Percentiles rank a stretch among this genome's conserved stretches.
These are phyloP conservation scores for Entamoeba moshkovskii DNA, from an alignment of 208 protist genomes.

Conservation along the genomic window DNA sequence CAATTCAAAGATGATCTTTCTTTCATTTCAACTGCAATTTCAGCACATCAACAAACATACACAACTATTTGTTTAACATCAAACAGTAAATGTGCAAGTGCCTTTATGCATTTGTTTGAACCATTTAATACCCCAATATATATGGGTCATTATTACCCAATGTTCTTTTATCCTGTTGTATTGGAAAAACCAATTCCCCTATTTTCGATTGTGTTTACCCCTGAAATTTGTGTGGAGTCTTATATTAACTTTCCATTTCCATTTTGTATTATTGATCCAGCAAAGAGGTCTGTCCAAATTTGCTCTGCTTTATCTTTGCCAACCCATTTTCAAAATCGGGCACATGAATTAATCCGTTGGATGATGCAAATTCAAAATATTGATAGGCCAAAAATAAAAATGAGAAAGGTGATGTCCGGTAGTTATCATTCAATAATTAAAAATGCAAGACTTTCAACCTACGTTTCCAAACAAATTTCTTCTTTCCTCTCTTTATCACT, in stretches of 20 bases:
- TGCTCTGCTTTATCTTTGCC: background rate
- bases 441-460: background rate
- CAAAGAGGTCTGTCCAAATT: background rate
- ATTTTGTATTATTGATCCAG: background rate
- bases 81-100: background rate
- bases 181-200: background rate
- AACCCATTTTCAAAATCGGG: background rate
- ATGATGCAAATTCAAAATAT: background rate
- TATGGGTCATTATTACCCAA: background rate
- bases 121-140: background rate
- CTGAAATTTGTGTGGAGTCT: background rate
- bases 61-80: background rate
- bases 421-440: background rate
- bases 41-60: background rate
- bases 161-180: background rate
- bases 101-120: background rate
- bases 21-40: background rate
- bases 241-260: background rate
- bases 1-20: background rate
- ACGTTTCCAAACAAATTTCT: background rate
- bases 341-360: background rate
- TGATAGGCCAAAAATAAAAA: background rate
- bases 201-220: background rate
- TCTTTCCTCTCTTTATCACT: background rate
- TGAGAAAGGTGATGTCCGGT: background rate